Evolutionary conservation across 306 rosid genomes (phyloP), one percentile per base, ranked within the genome.

Genomic region (Betula pendula): DNA sequence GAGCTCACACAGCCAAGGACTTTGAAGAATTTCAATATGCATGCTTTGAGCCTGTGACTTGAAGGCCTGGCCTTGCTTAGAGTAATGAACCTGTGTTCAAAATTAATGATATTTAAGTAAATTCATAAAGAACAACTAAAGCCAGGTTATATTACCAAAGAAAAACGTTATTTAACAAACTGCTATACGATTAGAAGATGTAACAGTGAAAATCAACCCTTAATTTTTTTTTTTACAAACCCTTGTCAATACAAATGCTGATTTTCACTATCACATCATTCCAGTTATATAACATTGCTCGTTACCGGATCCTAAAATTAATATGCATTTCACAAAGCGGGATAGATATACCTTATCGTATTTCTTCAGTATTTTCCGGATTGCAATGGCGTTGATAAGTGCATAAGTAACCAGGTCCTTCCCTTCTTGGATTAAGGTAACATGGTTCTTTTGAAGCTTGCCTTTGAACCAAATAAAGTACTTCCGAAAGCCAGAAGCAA

Each of bases 1-100:
- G 31, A 95, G 96, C 79, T 95, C 97, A 70, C 89, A 95, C 25
- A 95, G 88, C 99, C 97, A 90, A 6, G 99, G 99, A 79, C 98
- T 92, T 75, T 91, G 99, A 75, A 95, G 99, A 76, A 95, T 91
- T 73, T 90, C 97, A 77, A 88, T 84, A 74, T 87, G 99, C 92
- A 82, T 88, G 40, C 94, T 89, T 77, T 89, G 99, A 2, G 89
- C 87, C 68, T 87, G 89, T 40, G 97, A 95, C 89, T 86, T 95
- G 73, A 92, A 95, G 20, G 94, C 74, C 60, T 92, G 97, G 38
- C 99, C 99, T 89, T 95, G 97, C 83, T 86, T 95, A 14, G 99
- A 95, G 84, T 76, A 87, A 86, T 95, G 99, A 82, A 95, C 81
- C 99, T 95, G 89, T 66, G 53, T 53, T 69, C 65, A 72, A 72